Evolutionary conservation across 768 basidiomycete genomes (phyloP), one percentile per base, ranked within the genome.

Genomic region (Lepiota brunneoincarnata): DNA sequence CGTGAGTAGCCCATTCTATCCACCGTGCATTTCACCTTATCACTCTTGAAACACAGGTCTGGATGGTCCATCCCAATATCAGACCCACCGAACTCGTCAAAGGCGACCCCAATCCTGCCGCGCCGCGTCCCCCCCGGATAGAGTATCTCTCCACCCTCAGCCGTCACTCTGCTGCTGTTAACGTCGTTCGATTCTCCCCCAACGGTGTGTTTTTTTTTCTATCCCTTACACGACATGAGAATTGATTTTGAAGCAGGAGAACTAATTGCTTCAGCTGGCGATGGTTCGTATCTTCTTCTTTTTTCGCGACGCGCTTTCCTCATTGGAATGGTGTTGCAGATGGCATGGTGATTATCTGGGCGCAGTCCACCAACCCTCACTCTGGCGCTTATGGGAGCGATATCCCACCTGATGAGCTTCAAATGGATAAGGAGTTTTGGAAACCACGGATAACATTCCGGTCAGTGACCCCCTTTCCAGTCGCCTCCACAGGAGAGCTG

Each of bases 321-420:
- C 57, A 53, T 49, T 31, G 43, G 21, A 26, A 51, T 35, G 21
- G 34, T 49, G 10, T 24, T 31, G 18, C 63, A 97, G 96, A 99
- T 72, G 97, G 97, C 11, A 94, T 95, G 87, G 86, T 99, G 56
- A 91, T 98, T 45, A 83, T 99, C 14, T 99, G 97, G 97, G 86
- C 90, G 0, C 91, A 84, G 7, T 87, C 89, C 3, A 80, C 84
- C 20, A 83, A 79, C 28, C 87, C 92, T 0, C 84, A 86, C 49
- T 69, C 82, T 2, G 78, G 74, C 39, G 81, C 83, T 12, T 96
- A 92, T 66, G 93, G 93, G n/a, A 89, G 86, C 61, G 92, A 93
- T 64, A 72, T 87, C 42, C 81, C 72, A 47, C 70, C 82, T 0
- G 93, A 93, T 54, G 94, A 97, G 58, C 58, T 88, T 24, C 87